Percentiles rank a stretch among this genome's conserved stretches.
phyloP scores from a whole-genome alignment of 73 alveolate genomes.

The Paraurostyla sp. region DNA sequence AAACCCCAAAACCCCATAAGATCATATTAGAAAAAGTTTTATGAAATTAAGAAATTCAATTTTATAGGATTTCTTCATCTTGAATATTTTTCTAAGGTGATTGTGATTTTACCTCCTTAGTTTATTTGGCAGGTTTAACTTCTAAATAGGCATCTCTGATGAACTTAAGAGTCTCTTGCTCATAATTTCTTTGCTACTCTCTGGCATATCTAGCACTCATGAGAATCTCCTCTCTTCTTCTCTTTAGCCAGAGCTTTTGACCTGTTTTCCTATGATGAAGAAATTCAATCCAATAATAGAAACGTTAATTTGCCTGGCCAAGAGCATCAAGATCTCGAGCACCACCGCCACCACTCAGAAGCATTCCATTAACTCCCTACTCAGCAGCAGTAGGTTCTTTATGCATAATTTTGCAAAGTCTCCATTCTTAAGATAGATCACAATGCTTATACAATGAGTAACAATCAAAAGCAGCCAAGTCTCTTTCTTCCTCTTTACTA shows the following conservation, averaged over 20 bases:
- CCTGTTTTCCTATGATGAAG: constrained; percentile 48
- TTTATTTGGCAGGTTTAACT: too few relatives aligned
- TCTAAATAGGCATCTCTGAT: constrained; percentile 37
- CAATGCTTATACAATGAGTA: constrained; percentile 39
- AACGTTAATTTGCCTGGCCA: neutral
- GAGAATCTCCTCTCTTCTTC: constrained; percentile 52
- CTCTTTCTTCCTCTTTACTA: constrained; percentile 56
- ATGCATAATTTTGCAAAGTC: constrained; percentile 58
- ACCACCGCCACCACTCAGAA: neutral
- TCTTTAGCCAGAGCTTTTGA: constrained; percentile 47
- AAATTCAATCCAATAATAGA: constrained; percentile 51
- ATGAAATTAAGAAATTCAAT: too few relatives aligned
- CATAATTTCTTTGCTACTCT: constrained; percentile 44
- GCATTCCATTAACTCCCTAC: constrained; percentile 3
- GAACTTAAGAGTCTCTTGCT: constrained; percentile 39
- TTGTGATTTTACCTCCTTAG: too few relatives aligned
- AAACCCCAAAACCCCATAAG: too few relatives aligned
- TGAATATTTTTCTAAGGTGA: too few relatives aligned
- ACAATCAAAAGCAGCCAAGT: constrained; percentile 54
- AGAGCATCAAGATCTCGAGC: constrained; percentile 25
- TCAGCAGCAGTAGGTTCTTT: constrained; percentile 19
- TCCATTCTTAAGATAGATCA: constrained; percentile 46
- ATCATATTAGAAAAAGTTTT: too few relatives aligned
- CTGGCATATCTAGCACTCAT: constrained; percentile 59
- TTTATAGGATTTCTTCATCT: too few relatives aligned